Percentiles rank a stretch among this genome's conserved stretches.
These are phyloP conservation scores for Cordia subcordata DNA, from an alignment of 257 asterid genomes.

Conservation along the genomic window DNA sequence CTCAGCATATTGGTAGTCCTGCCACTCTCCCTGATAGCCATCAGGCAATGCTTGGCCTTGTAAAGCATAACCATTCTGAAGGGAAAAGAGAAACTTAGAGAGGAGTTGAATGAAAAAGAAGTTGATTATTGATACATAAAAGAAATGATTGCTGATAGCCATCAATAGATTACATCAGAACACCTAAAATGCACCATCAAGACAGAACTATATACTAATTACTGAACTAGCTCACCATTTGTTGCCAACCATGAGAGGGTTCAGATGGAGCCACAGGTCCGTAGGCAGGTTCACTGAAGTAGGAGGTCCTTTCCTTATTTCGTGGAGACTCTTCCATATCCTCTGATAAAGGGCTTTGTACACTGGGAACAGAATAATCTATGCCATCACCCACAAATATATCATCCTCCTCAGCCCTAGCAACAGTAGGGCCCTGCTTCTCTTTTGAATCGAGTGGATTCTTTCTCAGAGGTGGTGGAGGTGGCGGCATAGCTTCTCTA, in stretches of 20 bases:
- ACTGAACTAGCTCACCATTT: slow-evolving; percentile 44
- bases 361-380: slow-evolving; percentile 73
- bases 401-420: slow-evolving; percentile 76
- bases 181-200: not conserved
- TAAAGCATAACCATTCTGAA: slow-evolving; percentile 66
- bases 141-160: too few species aligned
- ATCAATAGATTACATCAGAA: not conserved
- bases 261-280: slow-evolving; percentile 96
- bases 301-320: slow-evolving; percentile 63
- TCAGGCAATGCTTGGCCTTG: slow-evolving; percentile 76
- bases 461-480: slow-evolving; percentile 72
- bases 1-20: slow-evolving; percentile 80
- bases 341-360: slow-evolving; percentile 91
- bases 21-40: slow-evolving; percentile 90
- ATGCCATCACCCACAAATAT: slow-evolving; percentile 93
- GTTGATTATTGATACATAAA: not conserved
- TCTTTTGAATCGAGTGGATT: slow-evolving; percentile 46
- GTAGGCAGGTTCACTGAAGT: slow-evolving; percentile 75
- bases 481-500: slow-evolving; percentile 62
- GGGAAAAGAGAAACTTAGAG: slow-evolving; percentile 3
- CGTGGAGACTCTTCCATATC: slow-evolving; percentile 99
- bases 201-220: not conserved
- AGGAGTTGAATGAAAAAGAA: not conserved
- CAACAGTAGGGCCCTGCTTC: slow-evolving; percentile 43
- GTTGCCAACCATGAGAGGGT: slow-evolving; percentile 78